These are phyloP conservation scores for Claviceps sp. DNA, from an alignment of 2,329 filamentous ascomycete species.

Conservation along the genomic window DNA sequence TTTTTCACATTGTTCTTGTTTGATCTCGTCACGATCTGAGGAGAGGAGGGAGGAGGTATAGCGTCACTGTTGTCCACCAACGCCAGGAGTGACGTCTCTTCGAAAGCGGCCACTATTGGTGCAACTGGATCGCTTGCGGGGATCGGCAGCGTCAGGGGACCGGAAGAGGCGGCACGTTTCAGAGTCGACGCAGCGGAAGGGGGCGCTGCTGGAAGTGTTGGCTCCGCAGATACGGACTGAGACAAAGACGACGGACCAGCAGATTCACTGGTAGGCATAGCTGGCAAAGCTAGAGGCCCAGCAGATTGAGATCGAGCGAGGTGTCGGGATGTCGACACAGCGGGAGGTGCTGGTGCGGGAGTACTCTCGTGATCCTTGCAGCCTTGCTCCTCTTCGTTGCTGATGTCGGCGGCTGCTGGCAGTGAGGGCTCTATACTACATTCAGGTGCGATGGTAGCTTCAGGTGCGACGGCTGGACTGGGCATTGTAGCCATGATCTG, in stretches of 20 bases:
- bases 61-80: constrained; percentile 31
- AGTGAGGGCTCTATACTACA: neutral
- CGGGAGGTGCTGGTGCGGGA: neutral
- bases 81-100: constrained; percentile 19
- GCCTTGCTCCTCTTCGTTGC: neutral
- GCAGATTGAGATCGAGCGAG: constrained; percentile 24
- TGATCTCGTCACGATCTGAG: constrained; percentile 30
- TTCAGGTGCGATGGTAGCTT: neutral
- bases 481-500: neutral
- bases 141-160: constrained; percentile 20
- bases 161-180: constrained; percentile 25
- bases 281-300: constrained; percentile 23
- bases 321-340: constrained; percentile 11
- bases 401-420: neutral
- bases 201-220: constrained; percentile 6
- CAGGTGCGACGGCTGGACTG: constrained; percentile 6
- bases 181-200: constrained; percentile 22
- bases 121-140: constrained; percentile 35
- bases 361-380: neutral
- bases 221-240: constrained; percentile 11
- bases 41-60: constrained; percentile 22
- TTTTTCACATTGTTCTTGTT: constrained; percentile 55
- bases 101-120: constrained; percentile 13
- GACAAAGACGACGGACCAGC: constrained; percentile 28
- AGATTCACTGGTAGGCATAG: constrained; percentile 36